Conservation (phyloP, 306 rosid genomes). For the Dryas alaskensis region DNA sequence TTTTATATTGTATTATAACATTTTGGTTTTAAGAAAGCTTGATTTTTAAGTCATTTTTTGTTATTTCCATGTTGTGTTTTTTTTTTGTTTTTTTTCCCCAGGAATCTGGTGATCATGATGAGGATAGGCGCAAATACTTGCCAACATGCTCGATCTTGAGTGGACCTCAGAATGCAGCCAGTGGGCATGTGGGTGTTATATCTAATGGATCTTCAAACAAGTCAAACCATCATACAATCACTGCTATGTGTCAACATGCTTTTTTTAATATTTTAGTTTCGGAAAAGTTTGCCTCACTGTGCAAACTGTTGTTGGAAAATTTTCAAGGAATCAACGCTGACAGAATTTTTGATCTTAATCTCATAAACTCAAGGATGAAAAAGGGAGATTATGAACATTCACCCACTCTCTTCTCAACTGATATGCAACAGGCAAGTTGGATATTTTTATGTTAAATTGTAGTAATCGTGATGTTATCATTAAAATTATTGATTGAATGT, state of each 20-base stretch:
- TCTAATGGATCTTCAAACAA: conserved; percentile 48
- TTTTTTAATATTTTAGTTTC: conserved; percentile 55
- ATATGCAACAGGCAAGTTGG: conserved; percentile 74
- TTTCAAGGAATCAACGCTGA: conserved; percentile 74
- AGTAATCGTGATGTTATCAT: neutral
- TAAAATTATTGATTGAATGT: conserved; percentile 1
- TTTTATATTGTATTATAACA: neutral
- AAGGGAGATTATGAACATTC: conserved; percentile 66
- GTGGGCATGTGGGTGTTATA: conserved; percentile 38
- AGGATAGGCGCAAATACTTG: conserved; percentile 37
- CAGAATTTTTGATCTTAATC: conserved; percentile 61
- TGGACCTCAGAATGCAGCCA: conserved; percentile 43
- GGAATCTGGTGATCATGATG: conserved; percentile 45
- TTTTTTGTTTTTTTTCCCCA: conserved; percentile 35
- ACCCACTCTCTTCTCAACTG: conserved; percentile 72
- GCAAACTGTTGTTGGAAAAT: conserved; percentile 59
- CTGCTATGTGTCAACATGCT: conserved; percentile 55
- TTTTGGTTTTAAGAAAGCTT: neutral
- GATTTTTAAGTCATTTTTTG: neutral
- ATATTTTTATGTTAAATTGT: neutral
- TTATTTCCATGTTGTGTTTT: conserved; percentile 21
- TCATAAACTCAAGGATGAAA: conserved; percentile 67
- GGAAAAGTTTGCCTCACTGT: conserved; percentile 64
- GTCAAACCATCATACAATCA: conserved; percentile 32
- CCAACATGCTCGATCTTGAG: conserved; percentile 31